Percentiles rank a stretch among this genome's conserved stretches.
Conservation (phyloP, 768 basidiomycete genomes). For the Mrakia gelida region DNA sequence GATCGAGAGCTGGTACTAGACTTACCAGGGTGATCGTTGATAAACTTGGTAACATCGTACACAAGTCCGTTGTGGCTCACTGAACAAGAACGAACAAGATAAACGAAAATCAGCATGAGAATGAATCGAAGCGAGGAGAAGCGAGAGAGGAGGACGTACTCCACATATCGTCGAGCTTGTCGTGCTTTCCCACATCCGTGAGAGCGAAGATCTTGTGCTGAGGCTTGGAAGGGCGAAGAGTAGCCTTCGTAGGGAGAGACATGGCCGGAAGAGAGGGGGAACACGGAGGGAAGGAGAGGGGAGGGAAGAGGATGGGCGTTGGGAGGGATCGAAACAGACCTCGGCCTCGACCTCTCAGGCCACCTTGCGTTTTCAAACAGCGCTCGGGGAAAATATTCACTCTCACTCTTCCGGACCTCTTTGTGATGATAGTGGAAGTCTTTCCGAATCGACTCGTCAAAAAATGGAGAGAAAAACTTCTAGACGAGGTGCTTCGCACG, state of each 20-base stretch:
- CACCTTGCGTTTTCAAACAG: background rate
- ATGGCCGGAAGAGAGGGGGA: background rate
- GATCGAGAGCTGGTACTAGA: background rate
- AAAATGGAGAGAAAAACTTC: too few relatives aligned
- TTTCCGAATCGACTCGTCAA: too few relatives aligned
- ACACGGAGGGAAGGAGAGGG: background rate
- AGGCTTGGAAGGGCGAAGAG: background rate
- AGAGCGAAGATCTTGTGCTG: constrained; percentile 12
- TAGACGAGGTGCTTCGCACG: too few relatives aligned
- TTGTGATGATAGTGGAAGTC: too few relatives aligned
- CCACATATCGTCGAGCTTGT: constrained; percentile 23
- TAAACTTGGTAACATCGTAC: constrained; percentile 68
- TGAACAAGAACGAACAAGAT: constrained; percentile 45
- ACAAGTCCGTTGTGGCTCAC: constrained; percentile 74
- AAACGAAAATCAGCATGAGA: background rate
- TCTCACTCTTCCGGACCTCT: too few relatives aligned
- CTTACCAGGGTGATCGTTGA: constrained; percentile 25
- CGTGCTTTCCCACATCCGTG: constrained; percentile 9
- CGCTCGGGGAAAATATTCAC: too few relatives aligned
- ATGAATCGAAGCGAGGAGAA: background rate
- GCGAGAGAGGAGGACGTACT: constrained; percentile 6
- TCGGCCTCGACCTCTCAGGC: background rate
- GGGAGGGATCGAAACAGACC: background rate
- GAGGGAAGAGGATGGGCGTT: background rate
- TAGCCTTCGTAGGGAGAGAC: constrained; percentile 9